Evolutionary conservation across 495 filamentous ascomycete genomes (phyloP), one percentile per base, ranked within the genome.

Genomic region (Sordaria brevicollis): DNA sequence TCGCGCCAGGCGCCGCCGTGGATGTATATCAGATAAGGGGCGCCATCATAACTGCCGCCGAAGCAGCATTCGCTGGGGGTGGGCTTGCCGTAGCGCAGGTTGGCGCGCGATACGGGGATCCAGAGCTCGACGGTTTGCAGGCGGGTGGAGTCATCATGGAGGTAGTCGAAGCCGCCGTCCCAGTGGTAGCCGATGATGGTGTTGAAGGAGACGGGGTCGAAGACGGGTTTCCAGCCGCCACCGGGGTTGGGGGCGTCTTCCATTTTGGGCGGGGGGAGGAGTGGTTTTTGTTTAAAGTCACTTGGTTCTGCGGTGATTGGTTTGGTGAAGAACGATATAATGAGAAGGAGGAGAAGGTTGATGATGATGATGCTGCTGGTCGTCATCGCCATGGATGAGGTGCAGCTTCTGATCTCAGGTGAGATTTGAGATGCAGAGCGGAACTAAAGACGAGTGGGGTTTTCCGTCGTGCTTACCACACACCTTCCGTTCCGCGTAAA

Each of bases 1-100:
- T 96, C 93, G 69, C 91, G 87, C 91, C 92, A 97, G 74, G 91
- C 93, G 74, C 93, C 93, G 74, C 94, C 93, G 81, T 96, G 94
- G 77, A 97, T 89, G 81, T 88, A 93, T 74, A 90, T 88, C 38
- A 78, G 25, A 69, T 70, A 76, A 10, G 43, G 57, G n/a, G 54
- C 49, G 66, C 31, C 54, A 3, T 67, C 36, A 21, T 21, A 2
- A 7, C 19, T 34, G 1, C 11, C 34, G 5, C 34, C 15, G 21
- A 35, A 37, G 9, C 31, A 6, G 31, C 6, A 9, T 35, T 36
- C 11, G 65, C 2, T 7, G 65, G 34, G 34, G 17, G 65, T 6
- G 39, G 35, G 29, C 5, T 41, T 17, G 21, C 35, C 11, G 8
- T 5, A 49, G 21, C 15, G 13, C 15, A 31, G 1, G 35, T 33